A percentile compares a stretch with the other conserved stretches of the same genome.
Conservation (phyloP, 2,329 filamentous ascomycete genomes). For the Elsinoe necatrix region DNA sequence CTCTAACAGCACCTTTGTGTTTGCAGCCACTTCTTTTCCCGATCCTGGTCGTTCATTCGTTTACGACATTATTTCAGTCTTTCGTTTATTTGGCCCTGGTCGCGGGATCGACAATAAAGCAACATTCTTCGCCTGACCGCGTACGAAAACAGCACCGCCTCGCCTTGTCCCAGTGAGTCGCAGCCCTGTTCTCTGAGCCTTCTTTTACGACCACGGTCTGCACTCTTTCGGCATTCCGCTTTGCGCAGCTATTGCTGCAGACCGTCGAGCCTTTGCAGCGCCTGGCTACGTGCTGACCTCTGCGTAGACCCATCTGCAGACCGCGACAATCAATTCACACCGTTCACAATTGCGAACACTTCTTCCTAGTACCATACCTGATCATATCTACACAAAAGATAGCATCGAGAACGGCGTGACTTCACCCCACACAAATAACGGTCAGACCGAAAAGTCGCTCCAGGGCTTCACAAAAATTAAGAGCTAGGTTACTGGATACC, state of each 20-base stretch:
- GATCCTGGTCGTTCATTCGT: constrained; percentile 3
- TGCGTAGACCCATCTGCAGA: background rate
- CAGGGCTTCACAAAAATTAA: background rate
- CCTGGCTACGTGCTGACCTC: background rate
- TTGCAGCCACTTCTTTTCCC: background rate
- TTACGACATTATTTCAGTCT: constrained; percentile 7
- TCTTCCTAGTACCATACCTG: background rate
- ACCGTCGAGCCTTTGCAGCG: background rate
- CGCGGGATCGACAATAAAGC: constrained; percentile 11
- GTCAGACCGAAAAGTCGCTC: background rate
- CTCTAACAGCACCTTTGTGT: background rate
- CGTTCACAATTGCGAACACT: background rate
- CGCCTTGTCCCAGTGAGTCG: constrained; percentile 4
- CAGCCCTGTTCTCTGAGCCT: constrained; percentile 3
- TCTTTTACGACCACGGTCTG: background rate
- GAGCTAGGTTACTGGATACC: background rate
- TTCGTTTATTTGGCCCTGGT: constrained; percentile 11
- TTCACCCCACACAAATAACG: constrained; percentile 4
- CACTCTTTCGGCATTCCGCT: background rate
- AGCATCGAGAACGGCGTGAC: background rate
- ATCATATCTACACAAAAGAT: background rate
- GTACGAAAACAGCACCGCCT: constrained; percentile 11
- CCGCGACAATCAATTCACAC: background rate
- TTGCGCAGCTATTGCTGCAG: background rate
- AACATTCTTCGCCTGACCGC: constrained; percentile 11